Base-by-base conservation (phyloP, 345 rosid genomes). In the Gossypium thurberi region DNA sequence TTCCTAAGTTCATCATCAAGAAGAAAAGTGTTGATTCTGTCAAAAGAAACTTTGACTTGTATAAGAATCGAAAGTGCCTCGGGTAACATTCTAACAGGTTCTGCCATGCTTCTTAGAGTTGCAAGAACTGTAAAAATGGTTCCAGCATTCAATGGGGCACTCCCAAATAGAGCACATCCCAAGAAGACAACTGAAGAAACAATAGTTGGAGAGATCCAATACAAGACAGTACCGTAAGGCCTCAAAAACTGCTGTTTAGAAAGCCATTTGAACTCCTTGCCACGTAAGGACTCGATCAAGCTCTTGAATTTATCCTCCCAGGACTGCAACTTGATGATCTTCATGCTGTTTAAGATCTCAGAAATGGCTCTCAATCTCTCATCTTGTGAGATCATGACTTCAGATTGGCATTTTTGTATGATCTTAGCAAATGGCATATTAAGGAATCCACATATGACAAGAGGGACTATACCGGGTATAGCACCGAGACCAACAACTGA, bases 101-200 rank as follows among this genome's bases (percentile, higher is more conserved):
- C 94, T 44, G 80, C 74, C 87, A 92, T 86, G 58, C 81, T 77
- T 74, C 96, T 83, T 14, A 89, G 71, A 5, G 90, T 80, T 20
- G 96, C 96, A 28, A 92, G 86, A 74, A 92, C 82, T 0, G 96
- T 87, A 80, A 92, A 90, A 71, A 92, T 84, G 50, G 91, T 92
- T 60, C 92, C 80, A 50, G 92, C 94, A 62, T 92, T 79, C 47
- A 92, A 43, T 1, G 97, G 94, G 7, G 89, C 89, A 48, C 90
- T 86, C 37, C 78, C 62, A 23, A 84, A 37, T 4, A 90, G 42
- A 53, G 76, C 85, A 78, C 97, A 90, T 26, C 91, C 96, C 15
- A 86, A 21, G 73, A 92, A 92, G 23, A 87, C 74, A 50, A 82
- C 86, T 2, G 94, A 85, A 71, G 96, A 88, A 61, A 89, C 81